phyloP scores from a whole-genome alignment of 2,329 filamentous ascomycete genomes.

The Fusarium nodosum region DNA sequence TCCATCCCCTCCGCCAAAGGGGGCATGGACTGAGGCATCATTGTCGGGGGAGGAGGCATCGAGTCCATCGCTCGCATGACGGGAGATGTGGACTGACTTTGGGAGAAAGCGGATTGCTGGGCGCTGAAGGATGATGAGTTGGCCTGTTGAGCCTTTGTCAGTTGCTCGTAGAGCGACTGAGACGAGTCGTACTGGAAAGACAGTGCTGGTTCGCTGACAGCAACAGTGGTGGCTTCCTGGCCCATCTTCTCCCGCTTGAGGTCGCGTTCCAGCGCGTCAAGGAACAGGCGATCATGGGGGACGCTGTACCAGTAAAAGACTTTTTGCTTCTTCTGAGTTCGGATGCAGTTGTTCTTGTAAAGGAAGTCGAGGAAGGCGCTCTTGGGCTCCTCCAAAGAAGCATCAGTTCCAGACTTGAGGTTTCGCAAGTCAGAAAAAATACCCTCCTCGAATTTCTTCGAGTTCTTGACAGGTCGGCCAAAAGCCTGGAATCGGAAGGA shows the following conservation, averaged over 20 bases:
- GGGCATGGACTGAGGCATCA: slow-evolving; percentile 74
- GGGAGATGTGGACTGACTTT: slow-evolving; percentile 87
- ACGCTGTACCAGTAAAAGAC: slow-evolving; percentile 99
- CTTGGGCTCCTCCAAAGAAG: slow-evolving; percentile 98
- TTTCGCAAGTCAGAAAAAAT: slow-evolving; percentile 99
- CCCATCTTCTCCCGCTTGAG: slow-evolving; percentile 99
- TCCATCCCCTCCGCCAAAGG: slow-evolving; percentile 76
- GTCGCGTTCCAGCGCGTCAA: slow-evolving; percentile 96
- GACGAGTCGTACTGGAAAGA: slow-evolving; percentile 99
- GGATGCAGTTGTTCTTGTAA: slow-evolving; percentile 99
- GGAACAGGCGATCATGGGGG: slow-evolving; percentile 95
- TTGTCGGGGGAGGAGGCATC: slow-evolving; percentile 92
- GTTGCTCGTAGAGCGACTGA: slow-evolving; percentile 98
- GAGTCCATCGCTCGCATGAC: slow-evolving; percentile 91
- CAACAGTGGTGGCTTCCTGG: slow-evolving; percentile 96
- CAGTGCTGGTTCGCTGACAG: slow-evolving; percentile 94
- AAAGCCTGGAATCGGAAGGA: slow-evolving; percentile 99
- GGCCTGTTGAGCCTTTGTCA: slow-evolving; percentile 98
- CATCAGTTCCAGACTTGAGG: slow-evolving; percentile 97
- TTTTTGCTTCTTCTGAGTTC: slow-evolving; percentile 99
- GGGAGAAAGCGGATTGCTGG: slow-evolving; percentile 76
- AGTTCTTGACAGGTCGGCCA: slow-evolving; percentile 97
- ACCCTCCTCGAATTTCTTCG: slow-evolving; percentile 99
- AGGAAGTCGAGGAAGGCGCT: slow-evolving; percentile 98
- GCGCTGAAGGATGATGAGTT: slow-evolving; percentile 97